Conservation (phyloP, 2,329 filamentous ascomycete species). For the Leptosphaerulina australis region DNA sequence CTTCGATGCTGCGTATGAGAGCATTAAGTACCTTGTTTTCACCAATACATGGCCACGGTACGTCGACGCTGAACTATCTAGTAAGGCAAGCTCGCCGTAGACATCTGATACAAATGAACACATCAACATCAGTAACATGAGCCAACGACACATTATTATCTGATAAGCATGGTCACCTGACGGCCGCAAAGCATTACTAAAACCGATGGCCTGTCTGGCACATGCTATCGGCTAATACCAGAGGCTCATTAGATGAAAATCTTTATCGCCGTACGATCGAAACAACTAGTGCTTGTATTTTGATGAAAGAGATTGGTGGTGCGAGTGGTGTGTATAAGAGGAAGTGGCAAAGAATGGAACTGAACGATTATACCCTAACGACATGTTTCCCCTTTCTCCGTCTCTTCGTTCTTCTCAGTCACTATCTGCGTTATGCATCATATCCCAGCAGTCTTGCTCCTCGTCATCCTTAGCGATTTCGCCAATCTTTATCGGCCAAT, state of each 20-base stretch:
- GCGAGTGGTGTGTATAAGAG: constrained; percentile 2
- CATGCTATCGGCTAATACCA: constrained; percentile 15
- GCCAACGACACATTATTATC: constrained; percentile 2
- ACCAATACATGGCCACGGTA: constrained; percentile 49
- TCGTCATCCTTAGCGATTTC: not conserved
- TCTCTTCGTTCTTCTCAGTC: not conserved
- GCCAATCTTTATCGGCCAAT: not conserved
- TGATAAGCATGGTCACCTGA: constrained; percentile 1
- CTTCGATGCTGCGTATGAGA: constrained; percentile 46
- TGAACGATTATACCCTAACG: constrained; percentile 16
- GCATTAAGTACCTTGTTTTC: constrained; percentile 49
- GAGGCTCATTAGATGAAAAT: not conserved
- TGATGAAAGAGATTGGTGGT: not conserved
- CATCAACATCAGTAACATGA: constrained; percentile 2
- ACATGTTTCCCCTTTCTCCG: constrained; percentile 1
- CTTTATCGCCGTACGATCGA: not conserved
- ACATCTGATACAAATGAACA: not conserved
- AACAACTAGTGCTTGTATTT: not conserved
- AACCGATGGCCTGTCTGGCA: constrained; percentile 14
- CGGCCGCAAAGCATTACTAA: not conserved
- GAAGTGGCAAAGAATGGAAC: not conserved
- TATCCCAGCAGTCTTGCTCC: no score
- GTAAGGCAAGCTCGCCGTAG: constrained; percentile 27
- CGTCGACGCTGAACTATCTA: constrained; percentile 41
- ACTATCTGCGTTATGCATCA: not conserved